Evolutionary conservation across 2,329 filamentous ascomycete genomes (phyloP).

Genomic region (Rutstroemia sydowiana): DNA sequence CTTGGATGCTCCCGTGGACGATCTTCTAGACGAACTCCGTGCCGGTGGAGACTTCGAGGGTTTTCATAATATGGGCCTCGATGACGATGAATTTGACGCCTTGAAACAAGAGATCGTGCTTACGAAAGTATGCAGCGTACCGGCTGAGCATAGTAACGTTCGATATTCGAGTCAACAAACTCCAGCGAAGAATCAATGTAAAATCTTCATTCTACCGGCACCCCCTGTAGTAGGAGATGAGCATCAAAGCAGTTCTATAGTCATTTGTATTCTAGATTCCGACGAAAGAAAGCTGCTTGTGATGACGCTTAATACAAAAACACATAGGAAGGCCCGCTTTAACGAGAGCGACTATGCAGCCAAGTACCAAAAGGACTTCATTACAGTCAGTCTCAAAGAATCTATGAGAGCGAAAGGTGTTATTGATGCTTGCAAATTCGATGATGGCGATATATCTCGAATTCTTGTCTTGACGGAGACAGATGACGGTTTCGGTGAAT

Average conservation of each 20-base stretch:
- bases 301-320: conserved; percentile 50
- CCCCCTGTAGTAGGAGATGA: conserved; percentile 49
- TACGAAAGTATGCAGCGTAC: conserved; percentile 61
- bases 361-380: conserved; percentile 29
- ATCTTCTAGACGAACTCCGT: conserved; percentile 60
- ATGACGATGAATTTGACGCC: conserved; percentile 65
- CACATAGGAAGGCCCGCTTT: conserved; percentile 16
- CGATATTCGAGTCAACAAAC: conserved; percentile 50
- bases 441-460: conserved; percentile 58
- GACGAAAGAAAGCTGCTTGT: conserved; percentile 61
- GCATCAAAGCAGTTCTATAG: conserved; percentile 45
- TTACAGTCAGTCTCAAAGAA: conserved; percentile 23
- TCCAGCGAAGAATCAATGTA: conserved; percentile 47
- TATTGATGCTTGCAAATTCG: conserved; percentile 64
- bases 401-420: conserved; percentile 52
- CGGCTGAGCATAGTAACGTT: conserved; percentile 53
- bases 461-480: conserved; percentile 64
- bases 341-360: conserved; percentile 14
- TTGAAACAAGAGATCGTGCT: conserved; percentile 66
- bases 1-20: conserved; percentile 61
- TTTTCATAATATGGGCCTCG: conserved; percentile 64
- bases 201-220: conserved; percentile 60
- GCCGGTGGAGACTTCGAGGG: conserved; percentile 57
- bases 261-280: conserved; percentile 64
- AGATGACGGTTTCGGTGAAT: conserved; percentile 53